A percentile compares a stretch with the other conserved stretches of the same genome.
phyloP scores from a whole-genome alignment of 306 rosid species.

The Trifolium dubium region DNA sequence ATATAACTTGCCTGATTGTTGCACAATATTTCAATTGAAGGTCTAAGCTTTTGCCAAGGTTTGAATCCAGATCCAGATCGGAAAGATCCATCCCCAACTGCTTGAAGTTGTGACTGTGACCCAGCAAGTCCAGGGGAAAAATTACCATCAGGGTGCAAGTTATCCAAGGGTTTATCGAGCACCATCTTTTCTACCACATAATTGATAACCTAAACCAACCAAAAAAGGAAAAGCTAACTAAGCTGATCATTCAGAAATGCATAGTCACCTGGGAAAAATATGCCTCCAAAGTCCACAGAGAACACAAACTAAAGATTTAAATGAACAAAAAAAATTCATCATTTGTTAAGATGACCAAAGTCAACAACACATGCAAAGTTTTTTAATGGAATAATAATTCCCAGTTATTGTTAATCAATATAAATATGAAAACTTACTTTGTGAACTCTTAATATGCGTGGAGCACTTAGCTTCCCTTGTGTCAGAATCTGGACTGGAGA shows the following conservation, averaged over 20 bases:
- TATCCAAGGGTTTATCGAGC: conserved; percentile 88
- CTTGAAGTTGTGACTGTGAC: conserved; percentile 57
- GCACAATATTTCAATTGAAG: conserved; percentile 93
- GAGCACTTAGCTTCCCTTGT: conserved; percentile 98
- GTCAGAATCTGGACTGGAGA: conserved; percentile 86
- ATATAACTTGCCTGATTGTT: conserved; percentile 85
- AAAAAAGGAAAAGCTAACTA: conserved; percentile 14
- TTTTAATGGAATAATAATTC: conserved; percentile 3
- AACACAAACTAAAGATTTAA: conserved; percentile 13
- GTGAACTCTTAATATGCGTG: conserved; percentile 92
- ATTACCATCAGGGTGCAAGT: conserved; percentile 62
- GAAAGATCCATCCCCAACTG: conserved; percentile 79
- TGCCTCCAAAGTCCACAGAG: conserved; percentile 20
- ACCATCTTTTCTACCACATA: conserved; percentile 94
- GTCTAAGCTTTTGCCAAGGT: conserved; percentile 89
- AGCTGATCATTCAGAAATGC: conserved; percentile 27
- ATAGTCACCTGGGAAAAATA: conserved; percentile 21
- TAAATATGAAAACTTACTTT: conserved; percentile 63
- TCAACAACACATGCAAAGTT: background rate
- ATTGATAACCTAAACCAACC: conserved; percentile 73
- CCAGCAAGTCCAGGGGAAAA: conserved; percentile 73
- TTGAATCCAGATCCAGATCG: conserved; percentile 87
- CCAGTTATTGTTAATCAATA: conserved; percentile 24
- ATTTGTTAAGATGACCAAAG: conserved; percentile 26
- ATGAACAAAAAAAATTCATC: background rate